Conservation (phyloP, 139 green algal species). For the Tetraselmis chui region DNA sequence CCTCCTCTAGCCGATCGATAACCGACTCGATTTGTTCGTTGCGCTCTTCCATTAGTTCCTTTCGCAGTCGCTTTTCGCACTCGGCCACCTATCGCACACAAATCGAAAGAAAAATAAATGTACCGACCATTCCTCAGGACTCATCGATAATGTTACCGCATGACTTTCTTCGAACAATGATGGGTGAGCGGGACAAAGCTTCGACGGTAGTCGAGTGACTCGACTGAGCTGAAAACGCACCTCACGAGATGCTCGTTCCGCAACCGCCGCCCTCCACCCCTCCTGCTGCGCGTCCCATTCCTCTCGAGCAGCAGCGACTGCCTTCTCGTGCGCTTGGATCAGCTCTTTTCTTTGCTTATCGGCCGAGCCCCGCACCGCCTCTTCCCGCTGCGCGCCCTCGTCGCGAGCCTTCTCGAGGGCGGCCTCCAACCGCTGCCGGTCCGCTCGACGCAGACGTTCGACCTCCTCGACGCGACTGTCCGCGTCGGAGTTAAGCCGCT, state of each 20-base stretch:
- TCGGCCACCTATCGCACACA: no score
- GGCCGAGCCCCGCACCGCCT: conserved; percentile 10
- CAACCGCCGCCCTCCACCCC: conserved; percentile 47
- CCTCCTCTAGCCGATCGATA: conserved; percentile 5
- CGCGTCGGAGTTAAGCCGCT: conserved; percentile 8
- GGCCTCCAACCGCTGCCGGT: conserved; percentile 33
- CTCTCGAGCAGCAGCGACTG: conserved; percentile 11
- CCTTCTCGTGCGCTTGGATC: conserved; percentile 11
- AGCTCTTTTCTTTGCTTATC: conserved; percentile 12
- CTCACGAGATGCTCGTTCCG: conserved; percentile 39
- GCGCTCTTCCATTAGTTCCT: background rate
- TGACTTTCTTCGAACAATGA: no score
- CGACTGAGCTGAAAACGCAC: background rate
- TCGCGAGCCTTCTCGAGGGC: conserved; percentile 19
- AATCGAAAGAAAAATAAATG: no score
- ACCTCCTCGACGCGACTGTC: conserved; percentile 22
- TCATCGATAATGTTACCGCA: no score
- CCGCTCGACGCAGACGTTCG: conserved; percentile 30
- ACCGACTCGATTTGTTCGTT: conserved; percentile 12
- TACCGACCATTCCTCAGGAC: no score
- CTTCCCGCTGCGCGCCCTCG: conserved; percentile 21
- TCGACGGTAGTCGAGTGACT: no score
- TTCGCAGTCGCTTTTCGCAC: conserved; percentile 4
- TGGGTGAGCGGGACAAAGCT: no score
- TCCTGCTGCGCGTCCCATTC: conserved; percentile 35